Conservation (phyloP, 75 land plant genomes). For the Sequoia sempervirens region DNA sequence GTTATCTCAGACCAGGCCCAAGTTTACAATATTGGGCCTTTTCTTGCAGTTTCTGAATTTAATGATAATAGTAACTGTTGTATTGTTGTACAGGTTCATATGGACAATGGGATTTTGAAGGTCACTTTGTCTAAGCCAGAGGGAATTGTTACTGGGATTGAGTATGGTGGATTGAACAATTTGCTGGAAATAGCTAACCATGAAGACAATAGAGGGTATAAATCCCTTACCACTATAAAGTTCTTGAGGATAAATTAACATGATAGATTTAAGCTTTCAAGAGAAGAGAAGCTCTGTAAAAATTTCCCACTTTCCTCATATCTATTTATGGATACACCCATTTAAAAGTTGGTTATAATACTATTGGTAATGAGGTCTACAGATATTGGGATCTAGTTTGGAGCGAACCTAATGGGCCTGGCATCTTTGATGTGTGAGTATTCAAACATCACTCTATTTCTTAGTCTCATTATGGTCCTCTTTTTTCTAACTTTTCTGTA, state of each 20-base stretch:
- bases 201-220: slow-evolving; percentile 70
- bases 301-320: too few species aligned
- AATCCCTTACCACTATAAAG: not conserved
- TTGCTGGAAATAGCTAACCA: slow-evolving; percentile 57
- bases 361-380: not conserved
- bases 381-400: slow-evolving; percentile 71
- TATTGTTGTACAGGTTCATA: slow-evolving; percentile 48
- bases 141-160: slow-evolving; percentile 62
- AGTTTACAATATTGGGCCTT: not conserved
- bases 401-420: slow-evolving; percentile 37
- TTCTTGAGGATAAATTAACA: too few species aligned
- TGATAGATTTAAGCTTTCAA: too few species aligned
- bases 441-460: not conserved
- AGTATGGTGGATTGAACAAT: slow-evolving; percentile 62
- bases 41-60: too few species aligned
- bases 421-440: slow-evolving; percentile 59
- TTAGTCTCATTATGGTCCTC: not conserved
- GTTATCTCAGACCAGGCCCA: not conserved
- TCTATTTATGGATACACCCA: not conserved
- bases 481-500: not conserved
- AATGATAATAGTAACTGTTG: not conserved
- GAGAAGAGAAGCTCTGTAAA: too few species aligned
- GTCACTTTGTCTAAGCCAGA: slow-evolving; percentile 68
- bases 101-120: slow-evolving; percentile 73
- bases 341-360: not conserved